Evolutionary conservation across 805 yeast species (phyloP).

Genomic region (Cyberlindnera nakhonratchasimensis): DNA sequence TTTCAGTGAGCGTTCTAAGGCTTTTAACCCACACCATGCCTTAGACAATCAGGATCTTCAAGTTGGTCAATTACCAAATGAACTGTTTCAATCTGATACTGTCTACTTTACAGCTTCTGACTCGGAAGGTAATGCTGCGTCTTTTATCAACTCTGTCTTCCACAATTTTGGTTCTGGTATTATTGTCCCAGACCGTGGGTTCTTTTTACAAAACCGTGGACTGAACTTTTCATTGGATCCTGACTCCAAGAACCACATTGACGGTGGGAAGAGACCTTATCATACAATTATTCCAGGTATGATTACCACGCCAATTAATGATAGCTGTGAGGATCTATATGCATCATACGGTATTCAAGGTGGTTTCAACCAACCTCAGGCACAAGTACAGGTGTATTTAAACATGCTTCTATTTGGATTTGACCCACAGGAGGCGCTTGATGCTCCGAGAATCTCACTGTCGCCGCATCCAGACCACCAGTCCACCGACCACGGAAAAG

Average conservation of each 20-base stretch:
- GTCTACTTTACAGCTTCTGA: conserved; percentile 67
- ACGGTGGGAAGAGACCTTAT: conserved; percentile 69
- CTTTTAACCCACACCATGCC: conserved; percentile 40
- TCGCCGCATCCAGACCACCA: conserved; percentile 45
- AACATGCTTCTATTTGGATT: conserved; percentile 60
- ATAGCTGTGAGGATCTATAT: conserved; percentile 44
- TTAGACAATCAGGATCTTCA: conserved; percentile 40
- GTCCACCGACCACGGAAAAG: conserved; percentile 49
- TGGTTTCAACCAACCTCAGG: conserved; percentile 84
- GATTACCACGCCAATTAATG: conserved; percentile 47
- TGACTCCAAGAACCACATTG: conserved; percentile 55
- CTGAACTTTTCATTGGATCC: conserved; percentile 64
- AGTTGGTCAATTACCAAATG: conserved; percentile 53
- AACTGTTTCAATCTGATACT: conserved; percentile 60
- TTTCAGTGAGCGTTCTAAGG: conserved; percentile 45
- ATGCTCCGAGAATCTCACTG: conserved; percentile 70
- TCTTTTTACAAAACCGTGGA: conserved; percentile 73
- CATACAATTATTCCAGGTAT: conserved; percentile 84
- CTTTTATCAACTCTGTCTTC: conserved; percentile 75
- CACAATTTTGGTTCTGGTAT: conserved; percentile 69
- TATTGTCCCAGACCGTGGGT: conserved; percentile 61
- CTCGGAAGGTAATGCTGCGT: conserved; percentile 71
- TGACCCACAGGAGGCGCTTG: conserved; percentile 71
- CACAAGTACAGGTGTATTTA: conserved; percentile 73
- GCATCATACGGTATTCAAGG: conserved; percentile 85